Percentiles rank a stretch among this genome's conserved stretches.
Evolutionary conservation across 352 stramenopile species (phyloP).

Genomic region (Pythium biforme): DNA sequence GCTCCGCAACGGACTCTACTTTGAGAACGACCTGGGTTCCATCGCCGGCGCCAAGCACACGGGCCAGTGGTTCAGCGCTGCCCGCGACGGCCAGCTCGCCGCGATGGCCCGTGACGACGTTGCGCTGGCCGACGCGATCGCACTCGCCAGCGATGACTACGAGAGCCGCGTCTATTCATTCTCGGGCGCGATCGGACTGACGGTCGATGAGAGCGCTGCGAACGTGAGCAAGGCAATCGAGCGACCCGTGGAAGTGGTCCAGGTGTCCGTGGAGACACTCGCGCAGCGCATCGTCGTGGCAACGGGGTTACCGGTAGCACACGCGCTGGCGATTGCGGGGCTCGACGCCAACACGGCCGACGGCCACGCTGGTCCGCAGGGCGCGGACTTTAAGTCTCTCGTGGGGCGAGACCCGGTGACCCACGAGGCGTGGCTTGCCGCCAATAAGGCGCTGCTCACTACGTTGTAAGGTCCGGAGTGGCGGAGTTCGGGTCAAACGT

Average conservation of each 20-base stretch:
- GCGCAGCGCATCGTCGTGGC: not conserved
- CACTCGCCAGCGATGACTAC: conserved; percentile 1
- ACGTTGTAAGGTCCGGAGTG: not conserved
- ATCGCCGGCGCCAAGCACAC: not conserved
- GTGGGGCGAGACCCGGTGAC: not conserved
- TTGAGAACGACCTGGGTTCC: not conserved
- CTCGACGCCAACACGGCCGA: not conserved
- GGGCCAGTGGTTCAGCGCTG: not conserved
- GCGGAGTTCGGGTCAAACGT: too few relatives aligned
- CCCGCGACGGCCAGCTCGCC: not conserved
- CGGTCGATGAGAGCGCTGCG: conserved; percentile 4
- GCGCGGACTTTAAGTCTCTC: not conserved
- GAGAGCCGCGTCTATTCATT: conserved; percentile 2
- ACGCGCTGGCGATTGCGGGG: not conserved
- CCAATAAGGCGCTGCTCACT: not conserved
- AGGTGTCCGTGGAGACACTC: conserved; percentile 8
- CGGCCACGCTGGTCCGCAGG: too few relatives aligned
- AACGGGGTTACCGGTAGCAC: not conserved
- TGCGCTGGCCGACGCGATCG: not conserved
- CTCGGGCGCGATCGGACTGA: not conserved
- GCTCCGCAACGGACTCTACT: conserved; percentile 14
- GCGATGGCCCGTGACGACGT: conserved; percentile 4
- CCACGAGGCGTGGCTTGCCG: not conserved
- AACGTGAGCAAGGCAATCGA: not conserved
- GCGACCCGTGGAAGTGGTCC: conserved; percentile 4